Evolutionary conservation across 2,329 filamentous ascomycete species (phyloP).

Genomic region (Verticillium zaregamsianum): DNA sequence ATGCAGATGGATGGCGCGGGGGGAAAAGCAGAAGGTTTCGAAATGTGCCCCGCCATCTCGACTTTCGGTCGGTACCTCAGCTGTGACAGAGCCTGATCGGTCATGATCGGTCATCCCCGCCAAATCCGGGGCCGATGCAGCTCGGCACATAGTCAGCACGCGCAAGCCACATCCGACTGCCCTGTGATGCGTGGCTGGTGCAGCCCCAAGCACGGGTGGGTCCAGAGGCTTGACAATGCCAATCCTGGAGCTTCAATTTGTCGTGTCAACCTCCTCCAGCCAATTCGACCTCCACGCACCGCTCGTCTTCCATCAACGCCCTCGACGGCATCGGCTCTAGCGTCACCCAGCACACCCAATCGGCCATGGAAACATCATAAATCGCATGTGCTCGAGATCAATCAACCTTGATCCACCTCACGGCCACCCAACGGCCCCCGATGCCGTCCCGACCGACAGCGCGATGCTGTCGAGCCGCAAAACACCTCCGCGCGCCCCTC

Average conservation of each 20-base stretch:
- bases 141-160: background rate
- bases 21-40: background rate
- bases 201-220: background rate
- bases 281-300: background rate
- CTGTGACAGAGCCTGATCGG: background rate
- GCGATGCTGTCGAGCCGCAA: slow-evolving; percentile 44
- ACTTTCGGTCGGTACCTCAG: background rate
- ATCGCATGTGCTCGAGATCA: background rate
- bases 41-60: background rate
- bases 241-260: slow-evolving; percentile 2
- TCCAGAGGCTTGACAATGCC: background rate
- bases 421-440: slow-evolving; percentile 18
- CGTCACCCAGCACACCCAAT: background rate
- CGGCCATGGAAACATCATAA: slow-evolving; percentile 6
- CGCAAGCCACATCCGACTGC: background rate
- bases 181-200: background rate
- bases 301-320: background rate
- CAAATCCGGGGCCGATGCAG: background rate
- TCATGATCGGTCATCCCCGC: background rate
- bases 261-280: background rate
- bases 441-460: slow-evolving; percentile 26
- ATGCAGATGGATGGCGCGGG: background rate
- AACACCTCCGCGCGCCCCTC: slow-evolving; percentile 29
- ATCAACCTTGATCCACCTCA: background rate
- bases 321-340: background rate